Conservation (phyloP, 2,329 filamentous ascomycete genomes). For the Hypoxylon sp. region DNA sequence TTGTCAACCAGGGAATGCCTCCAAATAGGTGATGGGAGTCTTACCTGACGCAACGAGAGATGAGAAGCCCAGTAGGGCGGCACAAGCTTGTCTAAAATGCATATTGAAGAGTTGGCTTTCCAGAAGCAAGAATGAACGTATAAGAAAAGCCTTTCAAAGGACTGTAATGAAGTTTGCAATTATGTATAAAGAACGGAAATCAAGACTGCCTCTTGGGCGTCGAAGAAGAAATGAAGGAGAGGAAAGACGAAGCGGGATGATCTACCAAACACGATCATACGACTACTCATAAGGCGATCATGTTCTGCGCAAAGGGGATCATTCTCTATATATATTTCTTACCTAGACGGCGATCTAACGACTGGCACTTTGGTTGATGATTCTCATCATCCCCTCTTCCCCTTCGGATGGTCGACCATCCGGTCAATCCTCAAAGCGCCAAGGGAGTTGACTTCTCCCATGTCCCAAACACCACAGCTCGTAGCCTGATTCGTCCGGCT, state of each 20-base stretch:
- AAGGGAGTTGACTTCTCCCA: constrained; percentile 26
- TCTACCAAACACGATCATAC: constrained; percentile 43
- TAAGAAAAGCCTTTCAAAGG: constrained; percentile 50
- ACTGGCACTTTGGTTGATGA: constrained; percentile 21
- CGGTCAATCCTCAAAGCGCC: constrained; percentile 43
- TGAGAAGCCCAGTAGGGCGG: constrained; percentile 44
- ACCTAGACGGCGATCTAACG: constrained; percentile 44
- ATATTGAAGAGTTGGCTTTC: constrained; percentile 45
- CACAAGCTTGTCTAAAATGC: constrained; percentile 43
- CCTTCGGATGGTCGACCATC: constrained; percentile 41
- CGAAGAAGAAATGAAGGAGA: constrained; percentile 33
- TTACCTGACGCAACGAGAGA: constrained; percentile 48
- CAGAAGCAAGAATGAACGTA: constrained; percentile 49
- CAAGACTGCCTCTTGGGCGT: constrained; percentile 43
- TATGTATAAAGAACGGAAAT: constrained; percentile 44
- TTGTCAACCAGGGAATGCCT: constrained; percentile 35
- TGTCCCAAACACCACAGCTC: constrained; percentile 18
- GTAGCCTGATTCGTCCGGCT: constrained; percentile 32
- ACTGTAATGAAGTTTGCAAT: constrained; percentile 34
- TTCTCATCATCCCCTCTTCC: constrained; percentile 36
- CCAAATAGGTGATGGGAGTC: constrained; percentile 7
- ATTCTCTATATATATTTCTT: constrained; percentile 42
- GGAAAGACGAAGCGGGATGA: constrained; percentile 37
- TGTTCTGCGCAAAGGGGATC: constrained; percentile 36
- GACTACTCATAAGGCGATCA: constrained; percentile 43